Percentiles rank a stretch among this genome's conserved stretches.
Evolutionary conservation across 2,329 filamentous ascomycete genomes (phyloP).

Genomic region (Microcyclospora tardicrescens): DNA sequence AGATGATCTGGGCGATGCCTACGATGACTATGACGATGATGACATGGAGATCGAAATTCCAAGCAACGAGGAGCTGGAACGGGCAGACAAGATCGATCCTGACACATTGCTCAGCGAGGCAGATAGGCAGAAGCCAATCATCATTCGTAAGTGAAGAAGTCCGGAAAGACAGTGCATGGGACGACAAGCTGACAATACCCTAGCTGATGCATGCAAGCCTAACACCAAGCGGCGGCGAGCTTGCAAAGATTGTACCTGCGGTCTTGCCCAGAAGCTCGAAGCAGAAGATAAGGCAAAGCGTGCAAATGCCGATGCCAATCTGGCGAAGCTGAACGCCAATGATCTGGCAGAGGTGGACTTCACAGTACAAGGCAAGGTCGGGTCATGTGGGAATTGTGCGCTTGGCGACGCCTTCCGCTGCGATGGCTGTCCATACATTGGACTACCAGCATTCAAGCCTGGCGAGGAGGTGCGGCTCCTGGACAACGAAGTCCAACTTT

Average conservation of each 20-base stretch:
- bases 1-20: conserved; percentile 43
- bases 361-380: conserved; percentile 92
- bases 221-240: conserved; percentile 83
- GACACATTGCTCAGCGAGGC: conserved; percentile 74
- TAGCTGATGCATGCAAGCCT: conserved; percentile 75
- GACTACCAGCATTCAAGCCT: conserved; percentile 89
- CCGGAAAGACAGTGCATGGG: not conserved
- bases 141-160: conserved; percentile 49
- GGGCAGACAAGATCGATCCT: conserved; percentile 80
- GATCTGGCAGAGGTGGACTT: conserved; percentile 90
- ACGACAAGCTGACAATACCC: conserved; percentile 6
- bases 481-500: conserved; percentile 78
- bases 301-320: conserved; percentile 45
- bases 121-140: conserved; percentile 64
- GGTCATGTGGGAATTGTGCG: conserved; percentile 87
- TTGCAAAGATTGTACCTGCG: conserved; percentile 97
- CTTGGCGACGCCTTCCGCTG: conserved; percentile 68
- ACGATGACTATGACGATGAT: conserved; percentile 36
- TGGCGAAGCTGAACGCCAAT: conserved; percentile 51
- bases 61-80: conserved; percentile 34
- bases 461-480: conserved; percentile 84
- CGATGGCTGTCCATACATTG: conserved; percentile 68
- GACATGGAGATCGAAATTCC: conserved; percentile 24
- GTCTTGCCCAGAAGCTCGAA: conserved; percentile 71
- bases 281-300: conserved; percentile 68